These are phyloP conservation scores for Globisporangium apiculatum DNA, from an alignment of 352 stramenopile species.

Conservation along the genomic window DNA sequence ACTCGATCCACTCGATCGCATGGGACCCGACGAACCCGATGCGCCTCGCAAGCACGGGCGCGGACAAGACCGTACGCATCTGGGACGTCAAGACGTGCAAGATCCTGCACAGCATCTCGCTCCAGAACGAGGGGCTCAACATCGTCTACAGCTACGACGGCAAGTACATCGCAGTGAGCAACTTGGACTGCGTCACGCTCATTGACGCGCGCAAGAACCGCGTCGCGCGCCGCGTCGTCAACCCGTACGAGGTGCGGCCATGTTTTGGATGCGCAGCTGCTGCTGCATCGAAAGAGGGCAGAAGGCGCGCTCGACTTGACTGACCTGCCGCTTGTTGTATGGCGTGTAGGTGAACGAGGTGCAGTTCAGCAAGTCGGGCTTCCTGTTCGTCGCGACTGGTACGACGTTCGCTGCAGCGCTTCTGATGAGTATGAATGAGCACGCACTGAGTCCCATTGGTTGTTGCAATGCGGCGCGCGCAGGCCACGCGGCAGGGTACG, in stretches of 20 bases:
- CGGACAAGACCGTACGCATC: slow-evolving; percentile 80
- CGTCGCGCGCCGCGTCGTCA: slow-evolving; percentile 69
- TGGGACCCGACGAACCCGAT: slow-evolving; percentile 67
- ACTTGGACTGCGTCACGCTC: slow-evolving; percentile 66
- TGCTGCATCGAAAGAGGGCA: not conserved
- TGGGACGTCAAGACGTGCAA: slow-evolving; percentile 79
- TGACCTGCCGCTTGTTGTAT: not conserved
- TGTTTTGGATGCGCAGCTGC: not conserved
- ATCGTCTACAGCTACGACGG: slow-evolving; percentile 75
- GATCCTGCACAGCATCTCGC: slow-evolving; percentile 68
- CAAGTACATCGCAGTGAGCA: slow-evolving; percentile 78
- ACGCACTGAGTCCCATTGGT: no score
- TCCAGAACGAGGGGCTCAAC: slow-evolving; percentile 68
- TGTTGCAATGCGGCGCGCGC: not conserved
- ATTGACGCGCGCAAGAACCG: slow-evolving; percentile 81
- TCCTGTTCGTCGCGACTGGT: slow-evolving; percentile 74
- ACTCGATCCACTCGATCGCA: slow-evolving; percentile 60
- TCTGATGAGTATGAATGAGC: no score
- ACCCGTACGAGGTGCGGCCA: slow-evolving; percentile 50
- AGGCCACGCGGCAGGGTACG: slow-evolving; percentile 65
- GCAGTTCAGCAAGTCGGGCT: slow-evolving; percentile 74
- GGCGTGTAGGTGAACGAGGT: slow-evolving; percentile 50
- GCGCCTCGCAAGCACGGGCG: slow-evolving; percentile 56
- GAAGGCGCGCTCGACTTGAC: no score
- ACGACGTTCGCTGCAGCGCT: not conserved